Evolutionary conservation across 2,329 filamentous ascomycete genomes (phyloP).

Genomic region (Colletotrichum magnum): DNA sequence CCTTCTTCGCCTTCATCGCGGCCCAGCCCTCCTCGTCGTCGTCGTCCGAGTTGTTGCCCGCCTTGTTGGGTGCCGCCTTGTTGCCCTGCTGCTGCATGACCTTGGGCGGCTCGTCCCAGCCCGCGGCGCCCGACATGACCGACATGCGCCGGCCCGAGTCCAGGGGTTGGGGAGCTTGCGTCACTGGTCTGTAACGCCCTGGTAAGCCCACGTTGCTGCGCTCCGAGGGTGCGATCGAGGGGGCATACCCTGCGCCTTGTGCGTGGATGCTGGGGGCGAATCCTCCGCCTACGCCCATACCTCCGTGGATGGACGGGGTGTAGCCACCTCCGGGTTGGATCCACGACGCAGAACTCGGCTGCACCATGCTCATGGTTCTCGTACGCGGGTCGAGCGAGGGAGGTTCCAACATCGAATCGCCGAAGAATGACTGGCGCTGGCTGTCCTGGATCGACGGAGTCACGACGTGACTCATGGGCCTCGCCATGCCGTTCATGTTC

Average conservation of each 20-base stretch:
- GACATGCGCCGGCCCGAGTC: slow-evolving; percentile 47
- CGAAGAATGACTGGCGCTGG: slow-evolving; percentile 62
- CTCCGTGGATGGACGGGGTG: slow-evolving; percentile 62
- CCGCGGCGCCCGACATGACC: slow-evolving; percentile 59
- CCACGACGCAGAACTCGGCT: slow-evolving; percentile 74
- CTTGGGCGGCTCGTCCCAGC: slow-evolving; percentile 52
- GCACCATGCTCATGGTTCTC: slow-evolving; percentile 88
- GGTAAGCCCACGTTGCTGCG: slow-evolving; percentile 94
- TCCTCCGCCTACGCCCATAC: slow-evolving; percentile 47
- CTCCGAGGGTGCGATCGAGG: slow-evolving; percentile 95
- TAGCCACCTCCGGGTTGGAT: slow-evolving; percentile 63
- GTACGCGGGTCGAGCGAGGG: slow-evolving; percentile 61
- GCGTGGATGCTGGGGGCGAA: slow-evolving; percentile 67
- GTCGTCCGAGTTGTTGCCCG: slow-evolving; percentile 66
- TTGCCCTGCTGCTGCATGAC: slow-evolving; percentile 49
- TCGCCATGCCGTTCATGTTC: slow-evolving; percentile 46
- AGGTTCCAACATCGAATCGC: slow-evolving; percentile 61
- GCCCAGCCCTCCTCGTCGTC: slow-evolving; percentile 79
- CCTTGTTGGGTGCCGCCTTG: slow-evolving; percentile 56
- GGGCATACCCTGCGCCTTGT: slow-evolving; percentile 77
- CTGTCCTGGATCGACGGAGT: slow-evolving; percentile 60
- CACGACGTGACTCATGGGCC: slow-evolving; percentile 55
- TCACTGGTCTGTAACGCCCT: slow-evolving; percentile 91
- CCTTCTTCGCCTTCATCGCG: slow-evolving; percentile 77
- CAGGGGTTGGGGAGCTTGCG: slow-evolving; percentile 64